Conservation (phyloP, 352 stramenopile species). For the Plasmopara viticola region DNA sequence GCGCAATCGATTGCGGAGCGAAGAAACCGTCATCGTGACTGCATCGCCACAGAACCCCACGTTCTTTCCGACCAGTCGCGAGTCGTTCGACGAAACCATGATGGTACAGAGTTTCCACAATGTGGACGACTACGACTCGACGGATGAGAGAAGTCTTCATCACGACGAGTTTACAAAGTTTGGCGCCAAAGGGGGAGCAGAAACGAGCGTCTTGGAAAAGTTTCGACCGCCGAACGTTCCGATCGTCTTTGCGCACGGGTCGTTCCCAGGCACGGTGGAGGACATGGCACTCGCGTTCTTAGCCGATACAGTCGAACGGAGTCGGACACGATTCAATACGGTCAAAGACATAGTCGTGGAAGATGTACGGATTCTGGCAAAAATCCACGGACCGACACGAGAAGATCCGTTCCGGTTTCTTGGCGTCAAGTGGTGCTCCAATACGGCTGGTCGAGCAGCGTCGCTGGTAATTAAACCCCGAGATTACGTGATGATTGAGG, state of each 20-base stretch:
- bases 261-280: slow-evolving; percentile 35
- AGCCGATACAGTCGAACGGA: slow-evolving; percentile 26
- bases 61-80: slow-evolving; percentile 15
- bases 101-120: slow-evolving; percentile 3
- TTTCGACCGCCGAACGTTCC: slow-evolving; percentile 28
- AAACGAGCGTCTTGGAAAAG: slow-evolving; percentile 26
- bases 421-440: slow-evolving; percentile 40
- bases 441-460: slow-evolving; percentile 8
- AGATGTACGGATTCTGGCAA: slow-evolving; percentile 19
- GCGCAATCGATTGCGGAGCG: slow-evolving; percentile 29
- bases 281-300: slow-evolving; percentile 36
- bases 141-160: slow-evolving; percentile 13
- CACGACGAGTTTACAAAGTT: slow-evolving; percentile 26
- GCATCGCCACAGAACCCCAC: slow-evolving; percentile 20
- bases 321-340: slow-evolving; percentile 14
- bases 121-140: slow-evolving; percentile 20
- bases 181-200: slow-evolving; percentile 19
- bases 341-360: slow-evolving; percentile 18
- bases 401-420: slow-evolving; percentile 41
- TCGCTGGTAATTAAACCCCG: slow-evolving; percentile 34
- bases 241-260: slow-evolving; percentile 23
- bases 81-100: slow-evolving; percentile 13
- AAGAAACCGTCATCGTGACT: slow-evolving; percentile 28
- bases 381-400: slow-evolving; percentile 16
- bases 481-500: slow-evolving; percentile 49